Evolutionary conservation across 345 rosid species (phyloP).

Genomic region (Erucastrum elatum): DNA sequence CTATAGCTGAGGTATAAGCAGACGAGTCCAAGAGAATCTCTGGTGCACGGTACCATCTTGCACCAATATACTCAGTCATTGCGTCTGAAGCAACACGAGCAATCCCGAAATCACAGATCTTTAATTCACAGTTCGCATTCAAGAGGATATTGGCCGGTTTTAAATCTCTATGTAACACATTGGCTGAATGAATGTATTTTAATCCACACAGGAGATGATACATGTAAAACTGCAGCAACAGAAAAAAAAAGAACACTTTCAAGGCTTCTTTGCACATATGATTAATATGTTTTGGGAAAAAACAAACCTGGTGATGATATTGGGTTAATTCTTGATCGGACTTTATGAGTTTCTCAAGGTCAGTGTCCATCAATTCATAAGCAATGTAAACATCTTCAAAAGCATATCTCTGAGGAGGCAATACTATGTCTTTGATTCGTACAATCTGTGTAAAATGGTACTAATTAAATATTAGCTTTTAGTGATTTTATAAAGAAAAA

Average conservation of each 20-base stretch:
- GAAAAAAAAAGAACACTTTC: neutral
- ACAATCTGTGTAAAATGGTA: conserved; percentile 59
- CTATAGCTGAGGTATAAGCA: conserved; percentile 83
- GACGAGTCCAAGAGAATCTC: conserved; percentile 77
- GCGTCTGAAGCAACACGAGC: conserved; percentile 83
- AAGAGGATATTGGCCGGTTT: conserved; percentile 88
- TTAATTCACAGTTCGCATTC: conserved; percentile 68
- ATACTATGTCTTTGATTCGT: conserved; percentile 83
- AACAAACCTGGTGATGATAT: conserved; percentile 12
- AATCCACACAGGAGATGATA: conserved; percentile 91
- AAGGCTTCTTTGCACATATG: conserved; percentile 31
- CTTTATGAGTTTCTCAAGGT: conserved; percentile 61
- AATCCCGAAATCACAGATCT: conserved; percentile 94
- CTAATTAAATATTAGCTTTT: conserved; percentile 27
- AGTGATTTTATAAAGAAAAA: neutral
- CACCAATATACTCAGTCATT: conserved; percentile 84
- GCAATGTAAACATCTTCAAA: conserved; percentile 89
- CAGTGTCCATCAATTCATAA: conserved; percentile 80
- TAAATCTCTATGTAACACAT: conserved; percentile 91
- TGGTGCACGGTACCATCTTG: conserved; percentile 94
- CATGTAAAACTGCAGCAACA: conserved; percentile 67
- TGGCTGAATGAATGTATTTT: conserved; percentile 90
- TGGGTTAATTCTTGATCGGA: conserved; percentile 66
- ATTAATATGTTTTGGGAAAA: neutral
- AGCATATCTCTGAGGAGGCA: conserved; percentile 66